Base-by-base conservation (phyloP, 352 stramenopile species). In the Phytophthora quininea region DNA sequence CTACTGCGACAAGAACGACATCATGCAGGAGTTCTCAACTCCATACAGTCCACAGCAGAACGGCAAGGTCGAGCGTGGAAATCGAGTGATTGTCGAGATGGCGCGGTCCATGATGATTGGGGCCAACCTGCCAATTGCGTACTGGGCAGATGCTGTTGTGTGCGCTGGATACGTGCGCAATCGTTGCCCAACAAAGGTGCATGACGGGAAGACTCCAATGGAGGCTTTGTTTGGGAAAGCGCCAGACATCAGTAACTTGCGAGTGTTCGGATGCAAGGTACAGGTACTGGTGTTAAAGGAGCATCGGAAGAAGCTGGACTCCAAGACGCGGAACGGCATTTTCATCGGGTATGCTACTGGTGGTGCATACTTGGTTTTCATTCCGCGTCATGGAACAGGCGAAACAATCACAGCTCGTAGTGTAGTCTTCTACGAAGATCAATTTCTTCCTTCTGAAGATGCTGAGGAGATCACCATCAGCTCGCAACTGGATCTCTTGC, bases 151-250 rank as follows among this genome's bases (percentile, higher is more conserved):
- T 31, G 51, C 51, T 48, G 45, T 67, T 1, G 45, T 67, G 1
- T 61, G 51, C 27, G 51, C 51, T 38, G 60, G 43, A 3, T 67
- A 67, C 31, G 52, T 67, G 2, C 43, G 51, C 10, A 67, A 67
- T n/a, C 59, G 52, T 4, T 53, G 60, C 29, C 60, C 42, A 19
- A 61, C 24, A 5, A 57, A 61, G 10, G 31, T 52, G 1, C 51
- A 61, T 8, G 60, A 67, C 10, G 35, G 43, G 2, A 67, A 67
- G 32, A 56, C 60, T 1, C 51, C 60, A 1, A 67, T 67, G 60
- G 52, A 61, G 29, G 43, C 19, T 27, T 38, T 64, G 3, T 31
- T 58, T 12, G 40, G 48, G 0, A 37, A 7, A 29, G 24, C 27
- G 8, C 35, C 47, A 0, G 49, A 65, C n/a, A 65, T 58, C 40